Base-by-base conservation (phyloP, 352 stramenopile genomes). In the Elongisporangium anandrum region DNA sequence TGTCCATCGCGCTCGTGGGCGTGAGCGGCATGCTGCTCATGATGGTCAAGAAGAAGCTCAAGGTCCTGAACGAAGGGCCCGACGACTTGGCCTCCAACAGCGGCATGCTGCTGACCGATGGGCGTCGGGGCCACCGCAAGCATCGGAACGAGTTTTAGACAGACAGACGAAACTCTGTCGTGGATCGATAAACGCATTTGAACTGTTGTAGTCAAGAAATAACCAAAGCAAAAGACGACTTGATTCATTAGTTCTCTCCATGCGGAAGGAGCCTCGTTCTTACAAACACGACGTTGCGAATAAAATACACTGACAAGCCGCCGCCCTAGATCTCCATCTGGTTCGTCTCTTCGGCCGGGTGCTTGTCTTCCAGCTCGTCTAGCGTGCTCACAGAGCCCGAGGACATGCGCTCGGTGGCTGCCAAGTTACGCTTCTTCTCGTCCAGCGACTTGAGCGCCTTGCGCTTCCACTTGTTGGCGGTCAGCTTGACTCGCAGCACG, bases 401-500 rank as follows among this genome's bases (percentile, higher is more conserved):
- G 5, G 29, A 41, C 29, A 41, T 41, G 29, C 29, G 29, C 29
- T 41, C 29, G 13, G 29, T 8, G 13, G 29, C 29, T 2, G 29
- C 29, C 29, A 41, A 8, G 9, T 41, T 41, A 34, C 54, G 69
- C 50, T 71, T 75, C 51, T 70, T 64, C 57, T 81, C 69, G 20
- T 88, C 73, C 4, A 87, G 67, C 57, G 84, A 85, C 65, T 64
- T 70, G 60, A 79, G 77, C 20, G 85, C 82, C 65, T 87, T 88
- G 53, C 72, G 72, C 59, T 82, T 87, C 85, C 83, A 94, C 58
- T 82, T 87, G 68, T 85, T 92, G 38, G 78, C 80, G 17, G 79
- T 79, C 19, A 94, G 57, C 64, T 94, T 90, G 24, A 94, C 80
- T 29, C 81, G 84, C 60, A 92, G 65, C 51, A 94, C 72, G 24